Conservation (phyloP, 306 rosid genomes). For the Leucaena leucocephala region DNA sequence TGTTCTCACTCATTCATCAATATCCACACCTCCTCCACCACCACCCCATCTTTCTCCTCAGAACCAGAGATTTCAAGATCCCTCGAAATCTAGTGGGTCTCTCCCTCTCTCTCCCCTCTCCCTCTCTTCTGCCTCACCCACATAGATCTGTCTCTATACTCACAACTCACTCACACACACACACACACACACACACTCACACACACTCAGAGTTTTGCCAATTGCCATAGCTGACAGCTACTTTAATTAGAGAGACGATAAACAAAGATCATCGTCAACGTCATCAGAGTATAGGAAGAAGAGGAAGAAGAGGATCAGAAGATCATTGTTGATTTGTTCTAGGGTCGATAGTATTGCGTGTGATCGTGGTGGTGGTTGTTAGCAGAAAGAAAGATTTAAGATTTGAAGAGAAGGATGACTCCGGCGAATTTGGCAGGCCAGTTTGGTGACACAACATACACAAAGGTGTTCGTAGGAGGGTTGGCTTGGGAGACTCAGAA, state of each 20-base stretch:
- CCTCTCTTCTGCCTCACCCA: not conserved
- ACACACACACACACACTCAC: not conserved
- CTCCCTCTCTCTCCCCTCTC: not conserved
- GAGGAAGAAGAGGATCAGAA: not conserved
- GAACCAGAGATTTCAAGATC: constrained; percentile 39
- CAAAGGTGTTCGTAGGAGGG: constrained; percentile 96
- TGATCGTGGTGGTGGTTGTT: too few species aligned
- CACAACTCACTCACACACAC: not conserved
- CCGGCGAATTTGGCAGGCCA: constrained; percentile 79
- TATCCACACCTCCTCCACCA: constrained; percentile 21
- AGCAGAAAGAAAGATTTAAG: too few species aligned
- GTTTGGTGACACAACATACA: constrained; percentile 96
- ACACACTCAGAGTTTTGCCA: constrained; percentile 15
- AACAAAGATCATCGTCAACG: not conserved
- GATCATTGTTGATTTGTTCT: not conserved
- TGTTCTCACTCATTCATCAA: not conserved
- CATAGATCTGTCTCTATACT: constrained; percentile 44
- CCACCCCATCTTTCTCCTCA: constrained; percentile 22
- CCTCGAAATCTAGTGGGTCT: constrained; percentile 43
- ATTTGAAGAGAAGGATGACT: constrained; percentile 45
- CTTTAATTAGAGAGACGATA: constrained; percentile 1
- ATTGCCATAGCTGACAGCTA: not conserved
- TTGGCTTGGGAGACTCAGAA: constrained; percentile 99
- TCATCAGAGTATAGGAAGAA: not conserved
- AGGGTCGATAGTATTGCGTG: not conserved